Conservation (phyloP, 225 moss, liverwort and hornwort species). For the Takakia lepidozioides region DNA sequence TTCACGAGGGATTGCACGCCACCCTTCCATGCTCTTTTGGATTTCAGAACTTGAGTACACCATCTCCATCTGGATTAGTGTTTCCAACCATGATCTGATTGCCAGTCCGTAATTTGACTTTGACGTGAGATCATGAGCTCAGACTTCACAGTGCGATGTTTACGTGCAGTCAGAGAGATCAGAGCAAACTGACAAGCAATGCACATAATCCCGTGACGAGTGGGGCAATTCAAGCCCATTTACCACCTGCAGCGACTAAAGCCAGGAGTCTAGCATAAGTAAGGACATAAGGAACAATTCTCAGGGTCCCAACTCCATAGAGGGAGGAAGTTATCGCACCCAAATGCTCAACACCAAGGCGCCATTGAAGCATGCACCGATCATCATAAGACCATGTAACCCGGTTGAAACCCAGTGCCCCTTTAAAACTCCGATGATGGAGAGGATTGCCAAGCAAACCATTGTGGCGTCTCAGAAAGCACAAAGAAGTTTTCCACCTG, state of each 20-base stretch:
- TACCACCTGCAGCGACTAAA: conserved; percentile 17
- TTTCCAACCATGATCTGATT: no score
- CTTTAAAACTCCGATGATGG: conserved; percentile 9
- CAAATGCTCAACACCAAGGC: conserved; percentile 14
- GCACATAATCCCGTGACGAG: no score
- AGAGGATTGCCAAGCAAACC: conserved; percentile 9
- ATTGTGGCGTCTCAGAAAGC: conserved; percentile 5
- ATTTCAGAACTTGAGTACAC: no score
- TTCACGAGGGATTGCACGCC: no score
- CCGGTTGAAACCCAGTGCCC: conserved; percentile 18
- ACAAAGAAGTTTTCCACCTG: not conserved
- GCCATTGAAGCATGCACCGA: conserved; percentile 17
- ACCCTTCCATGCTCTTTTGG: no score
- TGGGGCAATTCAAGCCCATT: no score
- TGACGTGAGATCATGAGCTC: no score
- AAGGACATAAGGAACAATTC: conserved; percentile 19
- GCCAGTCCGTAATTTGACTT: no score
- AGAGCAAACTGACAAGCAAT: no score
- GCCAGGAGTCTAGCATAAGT: conserved; percentile 18
- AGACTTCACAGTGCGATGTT: no score
- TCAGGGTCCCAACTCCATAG: not conserved
- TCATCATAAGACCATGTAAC: conserved; percentile 8
- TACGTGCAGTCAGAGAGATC: no score
- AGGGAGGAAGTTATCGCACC: not conserved
- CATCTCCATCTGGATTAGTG: no score